These are phyloP conservation scores for Ilex asprella DNA, from an alignment of 257 asterid species.

Conservation along the genomic window DNA sequence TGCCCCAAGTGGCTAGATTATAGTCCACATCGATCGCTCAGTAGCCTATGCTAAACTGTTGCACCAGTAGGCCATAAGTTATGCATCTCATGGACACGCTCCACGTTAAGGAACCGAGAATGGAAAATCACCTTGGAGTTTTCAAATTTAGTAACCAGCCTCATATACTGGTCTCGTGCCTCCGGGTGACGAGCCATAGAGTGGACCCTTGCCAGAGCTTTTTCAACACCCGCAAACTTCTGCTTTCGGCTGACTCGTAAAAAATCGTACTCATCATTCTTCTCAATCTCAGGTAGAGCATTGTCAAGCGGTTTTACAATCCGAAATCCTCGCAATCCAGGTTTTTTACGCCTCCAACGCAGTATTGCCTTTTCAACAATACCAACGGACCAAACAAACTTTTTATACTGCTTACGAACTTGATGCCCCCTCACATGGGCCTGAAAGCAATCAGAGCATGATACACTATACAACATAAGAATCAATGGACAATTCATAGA, in stretches of 20 bases:
- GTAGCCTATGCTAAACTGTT: too few species aligned
- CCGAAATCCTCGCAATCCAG: slow-evolving; percentile 22
- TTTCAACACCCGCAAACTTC: slow-evolving; percentile 20
- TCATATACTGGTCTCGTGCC: slow-evolving; percentile 23
- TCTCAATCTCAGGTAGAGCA: slow-evolving; percentile 8
- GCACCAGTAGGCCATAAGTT: too few species aligned
- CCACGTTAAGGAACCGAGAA: neutral
- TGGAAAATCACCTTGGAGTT: slow-evolving; percentile 13
- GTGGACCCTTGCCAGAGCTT: slow-evolving; percentile 19
- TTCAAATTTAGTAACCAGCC: slow-evolving; percentile 17
- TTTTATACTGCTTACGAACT: slow-evolving; percentile 19
- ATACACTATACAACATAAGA: neutral
- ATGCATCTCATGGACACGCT: too few species aligned
- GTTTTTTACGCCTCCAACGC: slow-evolving; percentile 29
- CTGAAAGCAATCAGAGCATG: slow-evolving; percentile 7
- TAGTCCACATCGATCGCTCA: too few species aligned
- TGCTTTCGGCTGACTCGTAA: slow-evolving; percentile 14
- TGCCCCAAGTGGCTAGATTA: too few species aligned
- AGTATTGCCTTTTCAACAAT: slow-evolving; percentile 25
- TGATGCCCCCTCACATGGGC: slow-evolving; percentile 27
- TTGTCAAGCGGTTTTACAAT: slow-evolving; percentile 3
- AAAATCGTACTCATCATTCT: slow-evolving; percentile 22
- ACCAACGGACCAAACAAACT: slow-evolving; percentile 23
- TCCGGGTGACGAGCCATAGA: slow-evolving; percentile 25
- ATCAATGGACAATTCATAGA: neutral